Base-by-base conservation (phyloP, 306 rosid genomes). In the Cicer arietinum region DNA sequence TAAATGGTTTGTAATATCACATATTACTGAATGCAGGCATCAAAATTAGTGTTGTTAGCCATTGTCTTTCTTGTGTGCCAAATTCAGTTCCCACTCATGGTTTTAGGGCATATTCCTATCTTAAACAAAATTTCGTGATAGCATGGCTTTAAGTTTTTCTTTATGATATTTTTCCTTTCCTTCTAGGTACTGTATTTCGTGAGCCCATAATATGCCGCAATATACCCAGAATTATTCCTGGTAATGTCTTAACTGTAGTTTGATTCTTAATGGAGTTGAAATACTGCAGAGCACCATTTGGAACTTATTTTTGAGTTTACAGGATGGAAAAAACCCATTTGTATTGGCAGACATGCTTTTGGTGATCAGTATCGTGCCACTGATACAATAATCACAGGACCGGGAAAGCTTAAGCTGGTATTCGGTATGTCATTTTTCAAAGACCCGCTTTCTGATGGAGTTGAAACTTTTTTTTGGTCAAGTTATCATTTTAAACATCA, bases 251-350 rank as follows among this genome's bases (percentile, higher is more conserved):
- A 13, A 44, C 67, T 71, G 68, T 41, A 16, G 41, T 68, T 40
- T 70, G 82, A 45, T 81, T 58, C 17, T 79, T 52, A 70, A 25
- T 73, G 45, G 44, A 54, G 67, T 71, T 66, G 67, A 72, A 54
- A 18, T 76, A 52, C 71, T 71, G 25, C 22, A 67, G 62, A 74
- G 61, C 17, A 44, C 71, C 77, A 50, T 78, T 77, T 61, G 77
- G 63, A 80, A 82, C 84, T 78, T 76, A 67, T 78, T 80, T 78
- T 77, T 74, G 75, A 52, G 85, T 76, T 77, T 61, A 46, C 87
- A 91, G 97, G 99, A 62, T 94, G 99, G 99, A 94, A 90, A 84
- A 94, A 94, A 83, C 96, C 99, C 81, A 94, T 94, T 52, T 92
- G 96, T 80, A 94, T 94, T 16, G 97, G 99, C 65, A 90, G 99